Base-by-base conservation (phyloP, 306 rosid genomes). In the Vigna reflexopilosa region DNA sequence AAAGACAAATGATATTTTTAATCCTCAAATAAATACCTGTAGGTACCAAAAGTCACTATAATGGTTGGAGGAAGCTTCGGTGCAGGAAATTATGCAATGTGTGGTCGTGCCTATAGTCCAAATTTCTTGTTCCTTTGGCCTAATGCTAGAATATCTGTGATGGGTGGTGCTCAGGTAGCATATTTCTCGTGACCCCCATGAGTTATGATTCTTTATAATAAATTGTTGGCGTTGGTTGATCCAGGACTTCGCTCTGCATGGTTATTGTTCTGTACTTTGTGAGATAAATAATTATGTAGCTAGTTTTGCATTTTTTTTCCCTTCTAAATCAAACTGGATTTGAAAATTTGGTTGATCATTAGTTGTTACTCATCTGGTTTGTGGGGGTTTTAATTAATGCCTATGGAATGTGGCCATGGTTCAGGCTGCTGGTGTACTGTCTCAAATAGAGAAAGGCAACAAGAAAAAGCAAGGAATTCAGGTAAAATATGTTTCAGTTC, bases 21-120 rank as follows among this genome's bases (percentile, higher is more conserved):
- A 17, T 80, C 63, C 68, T 67, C 63, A 30, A 62, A 59, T 81
- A 76, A 64, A 79, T 74, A 40, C 48, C 14, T 83, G 56, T 84
- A 95, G 98, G 97, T 95, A 54, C 98, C 98, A 51, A 95, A 95
- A 85, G 86, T 95, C 62, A 92, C 98, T 20, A 85, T 95, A 83
- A 79, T 95, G 58, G 82, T 95, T 76, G 98, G 98, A 24, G 98
- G 98, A 84, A 95, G 98, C 92, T 92, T 90, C 10, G 98, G 97
- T 74, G 98, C 98, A 73, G 98, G 98, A 75, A 92, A 92, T 85
- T 95, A 95, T 86, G 98, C 98, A 77, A 95, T 95, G 98, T 95
- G 98, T 70, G 98, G 98, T 38, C 97, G 98, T 72, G 98, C 98
- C 52, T 95, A 92, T 62, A 95, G 97, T 88, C 98, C 98, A 19